Conservation (phyloP, 805 yeast genomes). For the Candida dajiaensis region DNA sequence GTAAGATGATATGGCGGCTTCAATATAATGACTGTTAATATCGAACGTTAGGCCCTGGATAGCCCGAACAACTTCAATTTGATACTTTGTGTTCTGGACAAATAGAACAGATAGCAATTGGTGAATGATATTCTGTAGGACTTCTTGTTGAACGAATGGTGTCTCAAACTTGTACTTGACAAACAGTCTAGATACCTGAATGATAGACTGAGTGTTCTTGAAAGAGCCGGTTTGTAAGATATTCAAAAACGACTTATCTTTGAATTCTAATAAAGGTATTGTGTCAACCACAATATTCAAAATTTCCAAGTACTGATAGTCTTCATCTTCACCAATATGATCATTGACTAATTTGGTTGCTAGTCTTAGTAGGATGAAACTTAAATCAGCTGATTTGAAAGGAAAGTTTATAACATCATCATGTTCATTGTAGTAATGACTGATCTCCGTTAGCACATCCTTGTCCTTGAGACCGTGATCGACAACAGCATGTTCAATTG, state of each 20-base stretch:
- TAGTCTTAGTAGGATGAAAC: constrained; percentile 33
- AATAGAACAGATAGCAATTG: constrained; percentile 16
- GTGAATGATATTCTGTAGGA: constrained; percentile 12
- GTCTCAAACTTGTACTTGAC: constrained; percentile 23
- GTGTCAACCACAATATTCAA: constrained; percentile 34
- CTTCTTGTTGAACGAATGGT: constrained; percentile 19
- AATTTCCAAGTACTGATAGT: constrained; percentile 29
- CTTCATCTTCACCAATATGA: constrained; percentile 15
- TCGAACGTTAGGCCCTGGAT: constrained; percentile 57
- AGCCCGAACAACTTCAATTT: constrained; percentile 64
- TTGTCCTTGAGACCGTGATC: constrained; percentile 10
- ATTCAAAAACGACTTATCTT: constrained; percentile 28
- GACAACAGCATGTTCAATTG: constrained; percentile 38
- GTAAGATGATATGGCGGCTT: constrained; percentile 63
- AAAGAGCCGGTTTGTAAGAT: constrained; percentile 16
- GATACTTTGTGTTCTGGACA: constrained; percentile 31
- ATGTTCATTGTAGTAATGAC: constrained; percentile 28
- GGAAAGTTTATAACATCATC: constrained; percentile 31
- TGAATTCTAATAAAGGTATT: constrained; percentile 38
- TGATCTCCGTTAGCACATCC: constrained; percentile 25
- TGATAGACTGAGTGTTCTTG: constrained; percentile 10
- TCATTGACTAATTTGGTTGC: constrained; percentile 23
- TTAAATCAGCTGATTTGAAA: constrained; percentile 37
- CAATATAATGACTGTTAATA: constrained; percentile 50
- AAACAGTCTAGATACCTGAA: constrained; percentile 27